Conservation (phyloP, 805 yeast genomes). For the Candida awuae region DNA sequence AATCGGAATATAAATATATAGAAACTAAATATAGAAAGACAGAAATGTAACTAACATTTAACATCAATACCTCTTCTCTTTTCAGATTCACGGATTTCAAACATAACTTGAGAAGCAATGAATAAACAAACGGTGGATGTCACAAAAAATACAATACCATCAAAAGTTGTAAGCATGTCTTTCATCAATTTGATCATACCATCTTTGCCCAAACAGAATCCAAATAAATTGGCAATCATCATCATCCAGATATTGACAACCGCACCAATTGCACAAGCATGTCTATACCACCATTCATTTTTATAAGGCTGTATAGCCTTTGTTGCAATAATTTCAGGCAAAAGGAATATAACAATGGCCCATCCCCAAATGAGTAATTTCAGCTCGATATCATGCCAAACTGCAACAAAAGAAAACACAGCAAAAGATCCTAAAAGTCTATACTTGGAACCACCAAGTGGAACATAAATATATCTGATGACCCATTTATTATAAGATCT, state of each 20-base stretch:
- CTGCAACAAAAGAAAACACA: constrained; percentile 90
- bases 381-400: constrained; percentile 97
- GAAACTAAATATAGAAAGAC: no score
- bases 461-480: constrained; percentile 79
- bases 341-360: constrained; percentile 75
- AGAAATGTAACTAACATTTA: constrained; percentile 60
- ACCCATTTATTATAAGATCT: constrained; percentile 89
- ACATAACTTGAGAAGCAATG: constrained; percentile 88
- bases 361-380: constrained; percentile 91
- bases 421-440: constrained; percentile 70
- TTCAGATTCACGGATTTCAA: constrained; percentile 83
- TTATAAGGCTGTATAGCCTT: constrained; percentile 27
- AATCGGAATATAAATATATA: not conserved
- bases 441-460: constrained; percentile 75
- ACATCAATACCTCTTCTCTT: constrained; percentile 75
- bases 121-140: constrained; percentile 60
- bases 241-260: constrained; percentile 91
- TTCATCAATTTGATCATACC: constrained; percentile 61
- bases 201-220: constrained; percentile 87
- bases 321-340: constrained; percentile 76
- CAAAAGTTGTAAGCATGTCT: constrained; percentile 64
- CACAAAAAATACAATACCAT: constrained; percentile 59
- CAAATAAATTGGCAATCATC: constrained; percentile 94
- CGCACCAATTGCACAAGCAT: constrained; percentile 79
- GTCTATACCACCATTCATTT: constrained; percentile 62